Percentiles rank a stretch among this genome's conserved stretches.
Conservation (phyloP, 305 asterid species). For the Ilex paraguariensis region DNA sequence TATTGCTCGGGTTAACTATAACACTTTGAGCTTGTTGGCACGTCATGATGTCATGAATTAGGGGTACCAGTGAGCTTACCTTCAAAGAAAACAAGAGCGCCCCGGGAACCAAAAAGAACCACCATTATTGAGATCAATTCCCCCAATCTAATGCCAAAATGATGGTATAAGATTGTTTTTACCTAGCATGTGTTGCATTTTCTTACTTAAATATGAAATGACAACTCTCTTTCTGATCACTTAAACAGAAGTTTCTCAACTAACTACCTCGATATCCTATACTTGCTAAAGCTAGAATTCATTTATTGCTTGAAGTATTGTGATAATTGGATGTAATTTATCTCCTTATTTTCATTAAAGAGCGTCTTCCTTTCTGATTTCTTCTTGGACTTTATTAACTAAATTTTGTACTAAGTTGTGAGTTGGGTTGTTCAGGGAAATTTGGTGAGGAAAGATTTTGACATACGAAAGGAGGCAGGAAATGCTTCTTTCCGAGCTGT, state of each 20-base stretch:
- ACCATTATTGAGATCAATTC: too few species aligned
- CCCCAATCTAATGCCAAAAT: too few species aligned
- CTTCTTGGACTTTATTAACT: neutral
- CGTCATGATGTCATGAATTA: too few species aligned
- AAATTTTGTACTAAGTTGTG: slow-evolving; percentile 4
- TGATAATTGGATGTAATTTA: too few species aligned
- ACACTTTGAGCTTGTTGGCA: too few species aligned
- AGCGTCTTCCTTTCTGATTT: neutral
- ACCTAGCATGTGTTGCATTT: too few species aligned
- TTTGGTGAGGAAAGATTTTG: slow-evolving; percentile 44
- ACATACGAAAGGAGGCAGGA: slow-evolving; percentile 53
- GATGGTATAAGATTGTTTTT: too few species aligned
- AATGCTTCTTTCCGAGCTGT: slow-evolving; percentile 41
- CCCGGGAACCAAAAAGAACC: too few species aligned
- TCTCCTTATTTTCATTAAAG: neutral
- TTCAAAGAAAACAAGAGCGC: too few species aligned
- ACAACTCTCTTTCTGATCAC: neutral
- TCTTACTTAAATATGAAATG: neutral
- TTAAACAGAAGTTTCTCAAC: neutral
- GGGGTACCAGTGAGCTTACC: too few species aligned
- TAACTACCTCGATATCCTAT: neutral
- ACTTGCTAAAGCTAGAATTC: neutral
- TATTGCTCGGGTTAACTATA: too few species aligned
- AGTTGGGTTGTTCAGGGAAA: slow-evolving; percentile 40
- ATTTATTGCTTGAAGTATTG: neutral